Evolutionary conservation across 495 filamentous ascomycete species (phyloP).

Genomic region (Rusavskia elegans): DNA sequence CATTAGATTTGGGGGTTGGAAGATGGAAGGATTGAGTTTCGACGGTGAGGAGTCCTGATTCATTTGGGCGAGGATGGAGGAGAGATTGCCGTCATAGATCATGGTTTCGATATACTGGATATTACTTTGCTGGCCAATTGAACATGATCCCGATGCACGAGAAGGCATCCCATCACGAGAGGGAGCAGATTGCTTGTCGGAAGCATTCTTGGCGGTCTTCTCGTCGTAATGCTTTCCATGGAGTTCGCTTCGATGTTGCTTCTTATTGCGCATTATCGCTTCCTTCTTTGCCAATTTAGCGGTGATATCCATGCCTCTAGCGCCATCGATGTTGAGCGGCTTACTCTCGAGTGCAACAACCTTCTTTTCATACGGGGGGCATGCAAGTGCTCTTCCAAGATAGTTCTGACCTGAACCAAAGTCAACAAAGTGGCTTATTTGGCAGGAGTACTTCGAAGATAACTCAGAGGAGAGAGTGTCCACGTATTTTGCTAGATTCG

Average conservation of each 20-base stretch:
- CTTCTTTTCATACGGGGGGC: slow-evolving; percentile 65
- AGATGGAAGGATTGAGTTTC: background rate
- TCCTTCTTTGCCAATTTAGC: slow-evolving; percentile 55
- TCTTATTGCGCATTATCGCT: slow-evolving; percentile 59
- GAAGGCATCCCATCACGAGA: no score
- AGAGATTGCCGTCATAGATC: slow-evolving; percentile 43
- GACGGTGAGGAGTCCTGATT: background rate
- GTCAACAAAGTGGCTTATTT: slow-evolving; percentile 79
- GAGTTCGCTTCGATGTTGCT: slow-evolving; percentile 38
- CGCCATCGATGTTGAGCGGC: slow-evolving; percentile 68
- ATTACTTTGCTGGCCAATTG: slow-evolving; percentile 6
- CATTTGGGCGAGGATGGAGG: slow-evolving; percentile 25
- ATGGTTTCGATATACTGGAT: slow-evolving; percentile 45
- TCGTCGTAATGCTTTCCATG: background rate
- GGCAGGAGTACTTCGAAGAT: slow-evolving; percentile 28
- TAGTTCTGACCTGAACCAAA: slow-evolving; percentile 96
- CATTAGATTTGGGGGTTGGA: slow-evolving; percentile 37
- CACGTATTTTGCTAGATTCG: slow-evolving; percentile 48
- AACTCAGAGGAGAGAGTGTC: slow-evolving; percentile 35
- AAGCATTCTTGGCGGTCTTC: no score
- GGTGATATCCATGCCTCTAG: slow-evolving; percentile 62
- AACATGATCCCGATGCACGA: no score
- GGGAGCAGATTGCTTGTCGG: no score
- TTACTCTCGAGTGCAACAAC: slow-evolving; percentile 86
- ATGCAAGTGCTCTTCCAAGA: slow-evolving; percentile 73